phyloP scores from a whole-genome alignment of 768 basidiomycete genomes.

The Phaeotremella skinneri region DNA sequence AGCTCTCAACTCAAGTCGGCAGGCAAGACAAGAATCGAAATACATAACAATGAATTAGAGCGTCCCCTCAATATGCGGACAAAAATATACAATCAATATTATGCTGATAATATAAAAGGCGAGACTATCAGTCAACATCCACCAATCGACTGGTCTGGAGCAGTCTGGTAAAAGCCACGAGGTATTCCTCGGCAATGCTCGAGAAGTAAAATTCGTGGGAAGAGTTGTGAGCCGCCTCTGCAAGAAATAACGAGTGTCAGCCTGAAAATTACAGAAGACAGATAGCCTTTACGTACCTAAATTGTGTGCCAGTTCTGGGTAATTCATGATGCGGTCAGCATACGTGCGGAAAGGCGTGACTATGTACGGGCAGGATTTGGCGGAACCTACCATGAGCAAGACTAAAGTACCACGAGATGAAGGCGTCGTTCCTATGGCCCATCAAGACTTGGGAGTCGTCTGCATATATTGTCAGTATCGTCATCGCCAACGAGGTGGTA shows the following conservation, averaged over 20 bases:
- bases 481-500: neutral
- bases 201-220: slow-evolving; percentile 95
- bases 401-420: slow-evolving; percentile 87
- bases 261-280: slow-evolving; percentile 1
- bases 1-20: too few species aligned
- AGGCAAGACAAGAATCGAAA: too few species aligned
- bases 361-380: neutral
- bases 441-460: slow-evolving; percentile 67
- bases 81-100: too few species aligned
- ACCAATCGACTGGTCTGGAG: slow-evolving; percentile 12
- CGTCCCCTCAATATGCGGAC: too few species aligned
- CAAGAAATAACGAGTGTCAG: neutral
- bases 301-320: slow-evolving; percentile 34
- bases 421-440: slow-evolving; percentile 62
- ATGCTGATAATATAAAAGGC: too few species aligned
- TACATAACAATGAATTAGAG: too few species aligned
- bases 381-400: slow-evolving; percentile 66
- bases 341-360: neutral
- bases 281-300: slow-evolving; percentile 24
- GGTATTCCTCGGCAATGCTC: slow-evolving; percentile 70
- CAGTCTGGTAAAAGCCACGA: slow-evolving; percentile 45
- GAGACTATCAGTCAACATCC: neutral
- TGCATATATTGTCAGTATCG: slow-evolving; percentile 43
- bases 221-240: slow-evolving; percentile 65
- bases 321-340: neutral